These are phyloP conservation scores for Dendrothele bispora DNA, from an alignment of 768 basidiomycete species.

Conservation along the genomic window DNA sequence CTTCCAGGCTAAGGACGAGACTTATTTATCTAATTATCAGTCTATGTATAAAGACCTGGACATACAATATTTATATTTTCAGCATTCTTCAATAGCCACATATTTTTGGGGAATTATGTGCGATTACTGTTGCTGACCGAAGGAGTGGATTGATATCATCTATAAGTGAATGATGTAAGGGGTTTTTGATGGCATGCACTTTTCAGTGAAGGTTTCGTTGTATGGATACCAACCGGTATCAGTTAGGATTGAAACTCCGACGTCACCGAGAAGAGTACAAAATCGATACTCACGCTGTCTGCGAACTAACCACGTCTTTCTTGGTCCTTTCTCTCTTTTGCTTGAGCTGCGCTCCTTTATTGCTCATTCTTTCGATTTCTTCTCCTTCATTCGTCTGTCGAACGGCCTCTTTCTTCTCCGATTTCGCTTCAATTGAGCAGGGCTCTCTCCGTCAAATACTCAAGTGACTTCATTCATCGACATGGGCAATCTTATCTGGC, in stretches of 20 bases:
- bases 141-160: no score
- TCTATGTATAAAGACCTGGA: no score
- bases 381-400: slow-evolving; percentile 19
- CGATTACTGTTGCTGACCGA: no score
- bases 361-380: slow-evolving; percentile 24
- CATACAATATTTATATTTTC: not conserved
- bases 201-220: no score
- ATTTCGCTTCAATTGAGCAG: slow-evolving; percentile 16
- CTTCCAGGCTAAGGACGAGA: not conserved
- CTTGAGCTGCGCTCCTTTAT: slow-evolving; percentile 38
- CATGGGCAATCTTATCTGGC: slow-evolving; percentile 86
- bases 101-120: slow-evolving; percentile 39
- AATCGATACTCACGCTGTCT: slow-evolving; percentile 32
- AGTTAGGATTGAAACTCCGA: slow-evolving; percentile 10
- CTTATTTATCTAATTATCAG: no score
- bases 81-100: not conserved
- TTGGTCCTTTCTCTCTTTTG: slow-evolving; percentile 21
- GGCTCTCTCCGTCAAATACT: slow-evolving; percentile 16
- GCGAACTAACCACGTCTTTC: slow-evolving; percentile 21
- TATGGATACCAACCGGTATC: not conserved
- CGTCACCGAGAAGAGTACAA: no score
- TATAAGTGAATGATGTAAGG: no score
- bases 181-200: no score
- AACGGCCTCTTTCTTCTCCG: slow-evolving; percentile 14
- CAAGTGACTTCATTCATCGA: slow-evolving; percentile 15